These are phyloP conservation scores for Byssoonygena ceratinophila DNA, from an alignment of 2,329 filamentous ascomycete genomes.

Conservation along the genomic window DNA sequence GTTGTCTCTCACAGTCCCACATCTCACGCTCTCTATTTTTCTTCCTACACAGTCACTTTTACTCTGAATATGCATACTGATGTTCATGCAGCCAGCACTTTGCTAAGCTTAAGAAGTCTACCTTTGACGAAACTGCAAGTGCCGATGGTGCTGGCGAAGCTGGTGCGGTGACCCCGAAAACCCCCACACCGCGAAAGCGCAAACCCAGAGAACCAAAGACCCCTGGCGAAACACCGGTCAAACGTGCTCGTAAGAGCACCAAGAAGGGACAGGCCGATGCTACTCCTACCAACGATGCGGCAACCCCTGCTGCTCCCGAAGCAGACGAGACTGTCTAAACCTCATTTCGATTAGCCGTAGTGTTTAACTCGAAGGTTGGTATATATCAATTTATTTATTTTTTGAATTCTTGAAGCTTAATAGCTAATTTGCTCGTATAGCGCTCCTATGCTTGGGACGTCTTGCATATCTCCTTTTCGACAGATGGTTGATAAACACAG, in stretches of 20 bases:
- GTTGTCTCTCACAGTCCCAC: no score
- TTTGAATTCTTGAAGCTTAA: background rate
- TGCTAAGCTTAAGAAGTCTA: conserved; percentile 13
- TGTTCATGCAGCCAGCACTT: conserved; percentile 12
- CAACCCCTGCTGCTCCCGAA: background rate
- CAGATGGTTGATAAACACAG: background rate
- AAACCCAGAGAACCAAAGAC: conserved; percentile 11
- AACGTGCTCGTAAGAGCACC: conserved; percentile 11
- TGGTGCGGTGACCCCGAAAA: background rate
- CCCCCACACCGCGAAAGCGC: conserved; percentile 9
- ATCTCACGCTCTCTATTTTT: background rate
- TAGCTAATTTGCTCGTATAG: background rate
- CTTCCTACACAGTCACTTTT: background rate
- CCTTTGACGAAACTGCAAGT: background rate
- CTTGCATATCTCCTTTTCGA: background rate
- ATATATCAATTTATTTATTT: background rate
- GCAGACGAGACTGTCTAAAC: background rate
- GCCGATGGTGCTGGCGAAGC: background rate
- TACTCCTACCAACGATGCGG: background rate
- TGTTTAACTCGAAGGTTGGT: background rate
- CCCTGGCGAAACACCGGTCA: conserved; percentile 13
- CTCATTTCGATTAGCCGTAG: background rate
- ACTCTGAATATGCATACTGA: background rate
- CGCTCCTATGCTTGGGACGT: background rate
- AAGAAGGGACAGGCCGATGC: background rate